A percentile compares a stretch with the other conserved stretches of the same genome.
phyloP scores from a whole-genome alignment of 441 rosid species.

The Croton setiger region DNA sequence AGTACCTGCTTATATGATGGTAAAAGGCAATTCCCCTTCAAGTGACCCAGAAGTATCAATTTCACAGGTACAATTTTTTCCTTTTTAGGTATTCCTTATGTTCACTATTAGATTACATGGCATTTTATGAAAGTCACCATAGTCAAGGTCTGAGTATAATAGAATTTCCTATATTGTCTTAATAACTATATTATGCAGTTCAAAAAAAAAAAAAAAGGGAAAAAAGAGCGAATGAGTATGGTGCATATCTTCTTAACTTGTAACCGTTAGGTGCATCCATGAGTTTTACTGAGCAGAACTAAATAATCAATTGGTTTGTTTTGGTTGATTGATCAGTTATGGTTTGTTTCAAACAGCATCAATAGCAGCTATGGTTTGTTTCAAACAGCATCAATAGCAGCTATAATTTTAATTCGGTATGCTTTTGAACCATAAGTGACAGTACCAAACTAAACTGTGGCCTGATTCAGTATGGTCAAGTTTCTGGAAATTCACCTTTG shows the following conservation, averaged over 20 bases:
- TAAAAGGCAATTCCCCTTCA: constrained; percentile 24
- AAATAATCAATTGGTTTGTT: no score
- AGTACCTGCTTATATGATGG: constrained; percentile 33
- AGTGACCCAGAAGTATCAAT: constrained; percentile 21
- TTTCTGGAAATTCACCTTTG: no score
- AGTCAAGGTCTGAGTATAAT: not conserved
- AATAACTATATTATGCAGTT: not conserved
- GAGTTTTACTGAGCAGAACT: no score
- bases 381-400: no score
- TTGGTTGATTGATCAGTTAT: no score
- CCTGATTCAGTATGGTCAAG: no score
- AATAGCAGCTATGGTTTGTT: no score
- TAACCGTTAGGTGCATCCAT: not conserved
- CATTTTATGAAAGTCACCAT: not conserved
- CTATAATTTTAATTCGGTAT: no score
- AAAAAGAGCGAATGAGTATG: not conserved
- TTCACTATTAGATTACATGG: not conserved
- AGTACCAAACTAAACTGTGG: no score
- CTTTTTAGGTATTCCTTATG: constrained; percentile 11
- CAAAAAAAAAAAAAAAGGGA: not conserved
- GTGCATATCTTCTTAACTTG: not conserved
- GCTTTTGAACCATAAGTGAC: no score
- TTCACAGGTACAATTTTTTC: constrained; percentile 37
- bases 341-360: no score
- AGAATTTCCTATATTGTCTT: not conserved